Percentiles rank a stretch among this genome's conserved stretches.
Evolutionary conservation across 768 basidiomycete species (phyloP).

Genomic region (Thelephora aurantiotincta): DNA sequence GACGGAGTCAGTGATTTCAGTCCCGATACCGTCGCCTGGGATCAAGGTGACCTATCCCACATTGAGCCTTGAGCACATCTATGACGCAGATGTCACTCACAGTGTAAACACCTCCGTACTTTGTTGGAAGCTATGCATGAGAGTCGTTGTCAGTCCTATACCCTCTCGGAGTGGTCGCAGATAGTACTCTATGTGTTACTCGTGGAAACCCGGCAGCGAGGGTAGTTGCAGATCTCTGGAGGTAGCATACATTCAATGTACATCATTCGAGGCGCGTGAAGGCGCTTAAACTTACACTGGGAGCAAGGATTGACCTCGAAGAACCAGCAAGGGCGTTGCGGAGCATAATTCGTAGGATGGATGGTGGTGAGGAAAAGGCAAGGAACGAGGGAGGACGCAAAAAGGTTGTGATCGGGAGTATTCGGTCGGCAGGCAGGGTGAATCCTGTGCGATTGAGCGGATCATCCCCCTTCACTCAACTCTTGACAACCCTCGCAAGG

Average conservation of each 20-base stretch:
- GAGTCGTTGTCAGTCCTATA: neutral
- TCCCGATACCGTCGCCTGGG: conserved; percentile 95
- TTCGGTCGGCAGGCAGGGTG: neutral
- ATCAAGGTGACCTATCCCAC: conserved; percentile 77
- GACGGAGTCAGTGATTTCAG: conserved; percentile 94
- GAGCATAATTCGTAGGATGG: conserved; percentile 32
- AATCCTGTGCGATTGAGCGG: conserved; percentile 2
- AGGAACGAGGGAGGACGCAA: conserved; percentile 4
- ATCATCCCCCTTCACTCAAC: neutral
- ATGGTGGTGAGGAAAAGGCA: conserved; percentile 17
- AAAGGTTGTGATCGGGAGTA: conserved; percentile 1
- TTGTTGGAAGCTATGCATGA: conserved; percentile 55
- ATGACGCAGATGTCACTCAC: conserved; percentile 26
- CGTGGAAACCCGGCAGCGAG: conserved; percentile 69
- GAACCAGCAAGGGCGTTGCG: conserved; percentile 47
- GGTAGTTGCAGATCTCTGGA: conserved; percentile 58
- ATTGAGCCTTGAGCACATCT: conserved; percentile 9
- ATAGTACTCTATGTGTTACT: conserved; percentile 52
- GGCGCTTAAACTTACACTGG: conserved; percentile 30
- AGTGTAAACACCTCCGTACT: conserved; percentile 89
- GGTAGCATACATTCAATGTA: neutral
- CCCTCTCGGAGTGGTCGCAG: conserved; percentile 2
- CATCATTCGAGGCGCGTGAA: neutral
- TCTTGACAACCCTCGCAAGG: neutral
- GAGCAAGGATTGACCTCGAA: conserved; percentile 35